A percentile compares a stretch with the other conserved stretches of the same genome.
These are phyloP conservation scores for Paxillus rubicundulus DNA, from an alignment of 768 basidiomycete species.

Conservation along the genomic window DNA sequence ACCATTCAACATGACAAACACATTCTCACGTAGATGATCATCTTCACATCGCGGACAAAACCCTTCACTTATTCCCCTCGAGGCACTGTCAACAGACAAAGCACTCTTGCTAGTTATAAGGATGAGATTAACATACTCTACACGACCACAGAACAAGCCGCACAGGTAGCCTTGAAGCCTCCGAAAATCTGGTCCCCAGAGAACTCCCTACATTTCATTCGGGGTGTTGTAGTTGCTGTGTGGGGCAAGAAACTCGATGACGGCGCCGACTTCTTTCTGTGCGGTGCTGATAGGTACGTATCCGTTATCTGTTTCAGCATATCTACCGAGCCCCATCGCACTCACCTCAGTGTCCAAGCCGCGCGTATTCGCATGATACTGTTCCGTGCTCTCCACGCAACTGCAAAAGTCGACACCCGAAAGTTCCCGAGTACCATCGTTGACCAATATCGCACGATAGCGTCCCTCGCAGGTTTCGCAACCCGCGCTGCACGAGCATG, in stretches of 20 bases:
- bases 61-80: conserved; percentile 7
- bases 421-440: conserved; percentile 34
- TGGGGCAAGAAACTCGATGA: conserved; percentile 13
- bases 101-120: conserved; percentile 10
- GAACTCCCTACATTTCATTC: conserved; percentile 10
- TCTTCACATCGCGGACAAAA: conserved; percentile 10
- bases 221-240: conserved; percentile 13
- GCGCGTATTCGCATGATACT: conserved; percentile 42
- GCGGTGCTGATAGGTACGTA: conserved; percentile 11
- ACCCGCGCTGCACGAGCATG: conserved; percentile 4
- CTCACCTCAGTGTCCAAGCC: conserved; percentile 34
- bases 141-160: conserved; percentile 1
- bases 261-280: conserved; percentile 7
- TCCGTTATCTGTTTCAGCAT: neutral
- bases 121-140: conserved; percentile 15
- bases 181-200: conserved; percentile 17
- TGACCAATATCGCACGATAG: conserved; percentile 36
- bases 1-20: neutral
- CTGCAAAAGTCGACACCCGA: conserved; percentile 16
- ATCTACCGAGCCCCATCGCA: neutral
- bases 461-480: conserved; percentile 18
- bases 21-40: conserved; percentile 10
- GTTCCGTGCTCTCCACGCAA: conserved; percentile 31
- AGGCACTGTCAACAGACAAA: conserved; percentile 7
- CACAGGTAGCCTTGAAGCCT: conserved; percentile 8